Evolutionary conservation across 148 eudicot genomes (phyloP), one percentile per base, ranked within the genome.

Genomic region (Mesembryanthemum crystallinum): DNA sequence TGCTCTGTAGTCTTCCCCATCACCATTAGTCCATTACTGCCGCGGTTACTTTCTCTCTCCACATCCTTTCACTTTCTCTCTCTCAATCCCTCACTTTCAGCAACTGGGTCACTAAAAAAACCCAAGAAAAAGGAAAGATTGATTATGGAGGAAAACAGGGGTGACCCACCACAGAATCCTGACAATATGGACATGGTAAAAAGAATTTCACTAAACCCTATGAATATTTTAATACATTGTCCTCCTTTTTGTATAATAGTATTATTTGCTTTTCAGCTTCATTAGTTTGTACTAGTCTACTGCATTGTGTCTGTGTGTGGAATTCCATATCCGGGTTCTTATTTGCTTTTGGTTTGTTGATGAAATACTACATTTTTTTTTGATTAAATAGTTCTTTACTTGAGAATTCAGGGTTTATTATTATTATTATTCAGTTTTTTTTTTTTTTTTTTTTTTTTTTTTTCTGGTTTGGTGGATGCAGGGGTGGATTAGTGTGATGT

Each of bases 161-260:
- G 61, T 57, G 72, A 47, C 71, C 71, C 32, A 66, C 49, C n/a
- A 27, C 71, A 43, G 9, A 25, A 67, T 37, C 47, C 21, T 27
- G 27, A 13, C 28, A 66, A 23, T 12, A 37, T 66, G 51, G 47
- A 37, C 54, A 67, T 24, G 71, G 71, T 67, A 67, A 24, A 24
- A 57, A 67, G 32, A 32, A 43, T 32, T 67, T 67, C 71, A 43
- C 30, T 23, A 67, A 43, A 21, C 54, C 54, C 55, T 67, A 67
- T 67, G 54, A 69, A 25, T 69, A 45, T 43, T 14, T 24, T 13
- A 7, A 15, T 37, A 15, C 21, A 6, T n/a, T 39, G 8, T 8
- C 7, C 20, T 42, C 37, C 8, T 45, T 35, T 45, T 21, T n/a
- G 15, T 64, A 3, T 18, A 8, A 8, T 2, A 12, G 0, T 10